Evolutionary conservation across 108 stramenopile genomes (phyloP).

Genomic region (Aurantiochytrium sp.): DNA sequence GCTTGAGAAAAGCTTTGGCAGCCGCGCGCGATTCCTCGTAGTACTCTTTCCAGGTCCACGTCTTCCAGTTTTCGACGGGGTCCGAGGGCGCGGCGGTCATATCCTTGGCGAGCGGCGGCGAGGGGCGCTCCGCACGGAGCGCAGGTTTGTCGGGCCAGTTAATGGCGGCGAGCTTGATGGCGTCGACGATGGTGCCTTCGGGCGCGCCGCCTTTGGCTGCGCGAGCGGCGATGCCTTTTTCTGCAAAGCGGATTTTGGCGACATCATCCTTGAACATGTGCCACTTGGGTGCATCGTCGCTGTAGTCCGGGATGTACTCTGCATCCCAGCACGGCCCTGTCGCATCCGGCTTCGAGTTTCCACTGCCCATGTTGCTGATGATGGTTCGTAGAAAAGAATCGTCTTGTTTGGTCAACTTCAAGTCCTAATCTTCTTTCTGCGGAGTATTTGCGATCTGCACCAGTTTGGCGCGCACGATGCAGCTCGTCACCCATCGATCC

Average conservation of each 20-base stretch:
- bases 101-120: background rate
- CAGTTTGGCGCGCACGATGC: too few relatives aligned
- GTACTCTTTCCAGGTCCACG: conserved; percentile 50
- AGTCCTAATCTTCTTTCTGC: too few relatives aligned
- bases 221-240: background rate
- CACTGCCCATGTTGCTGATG: too few relatives aligned
- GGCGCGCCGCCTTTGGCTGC: background rate
- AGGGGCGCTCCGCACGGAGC: background rate
- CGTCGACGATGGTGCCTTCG: background rate
- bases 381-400: too few relatives aligned
- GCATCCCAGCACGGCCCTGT: conserved; percentile 15
- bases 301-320: background rate
- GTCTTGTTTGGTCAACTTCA: too few relatives aligned
- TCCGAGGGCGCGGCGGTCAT: background rate
- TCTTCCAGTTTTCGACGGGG: conserved; percentile 22
- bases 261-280: background rate
- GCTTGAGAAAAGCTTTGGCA: conserved; percentile 53
- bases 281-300: background rate
- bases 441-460: too few relatives aligned
- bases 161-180: background rate
- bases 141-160: background rate
- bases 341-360: too few relatives aligned
- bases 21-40: conserved; percentile 30
- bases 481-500: too few relatives aligned
- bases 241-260: background rate